Base-by-base conservation (phyloP, 176 grass and related monocot species). In the Panicum miliaceum region DNA sequence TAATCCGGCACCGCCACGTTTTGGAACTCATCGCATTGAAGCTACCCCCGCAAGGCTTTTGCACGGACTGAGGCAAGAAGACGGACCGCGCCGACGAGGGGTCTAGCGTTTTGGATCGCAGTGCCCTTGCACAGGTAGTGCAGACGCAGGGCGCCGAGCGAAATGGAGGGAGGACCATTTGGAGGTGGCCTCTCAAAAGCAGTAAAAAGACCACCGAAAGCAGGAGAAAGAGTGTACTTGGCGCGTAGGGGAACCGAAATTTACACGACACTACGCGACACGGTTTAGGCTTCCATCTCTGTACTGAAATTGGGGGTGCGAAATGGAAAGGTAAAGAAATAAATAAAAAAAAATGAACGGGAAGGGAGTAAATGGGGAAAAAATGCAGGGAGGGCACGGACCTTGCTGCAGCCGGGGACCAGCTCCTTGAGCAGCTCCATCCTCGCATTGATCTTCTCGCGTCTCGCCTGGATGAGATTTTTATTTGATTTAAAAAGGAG, bases 381-480 rank as follows among this genome's bases (percentile, higher is more conserved):
- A 54, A 22, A 60, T 80, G 63, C 82, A 61, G 70, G 42, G 57
- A 32, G 29, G 29, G 29, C n/a, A 60, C 45, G 0, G 11, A 94
- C 93, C 93, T 95, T 95, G 62, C 83, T 95, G 80, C 93, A 95
- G 12, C 93, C 90, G 76, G 93, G 93, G 83, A 95, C 93, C 88
- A 95, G 86, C 90, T 93, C 93, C 84, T 95, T 92, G 56, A 95
- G 93, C 61, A 95, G 88, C 80, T 95, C 91, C 93, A 95, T 95
- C 86, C 93, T 85, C 26, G 88, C 93, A 79, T 93, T 95, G 79
- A 95, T 93, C 89, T 95, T 95, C 79, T 93, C 93, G 19, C 93
- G 91, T 61, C 93, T 92, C 66, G 90, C 93, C 93, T 95, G 68
- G 6, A 11, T 16, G 14, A 1, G 2, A 27, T 71, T 18, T 47